Base-by-base conservation (phyloP, 169 alveolate species). In the Cryptosporidium canis region DNA sequence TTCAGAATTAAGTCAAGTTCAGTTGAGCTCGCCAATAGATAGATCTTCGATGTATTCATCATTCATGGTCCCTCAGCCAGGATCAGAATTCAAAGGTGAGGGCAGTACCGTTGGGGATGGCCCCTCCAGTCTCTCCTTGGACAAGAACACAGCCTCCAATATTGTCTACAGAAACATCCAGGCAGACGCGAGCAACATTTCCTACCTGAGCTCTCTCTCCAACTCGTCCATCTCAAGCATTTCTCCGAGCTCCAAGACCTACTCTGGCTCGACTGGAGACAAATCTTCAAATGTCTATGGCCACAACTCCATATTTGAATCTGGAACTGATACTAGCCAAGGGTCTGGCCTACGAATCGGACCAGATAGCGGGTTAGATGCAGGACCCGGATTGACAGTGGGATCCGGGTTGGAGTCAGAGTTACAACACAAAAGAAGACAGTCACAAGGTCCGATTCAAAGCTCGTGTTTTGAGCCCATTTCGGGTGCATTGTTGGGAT, bases 141-240 rank as follows among this genome's bases (percentile, higher is more conserved):
- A 67, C 2, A 39, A 9, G 5, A 67, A 67, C 41, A 11, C 31
- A 21, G 11, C 2, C 18, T 70, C 84, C n/a, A 70, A 51, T 41
- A 70, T 70, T 33, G 84, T 70, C 18, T 70, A 70, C 9, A 70
- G 84, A 70, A 70, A 70, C 48, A 48, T 51, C 11, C 63, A 51
- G 11, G 24, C 35, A 21, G 63, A 51, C 9, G 8, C 33, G 24
- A 51, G 24, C 24, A 51, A 51, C 35, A 33, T 51, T 3, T 35
- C 68, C 33, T 61, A 39, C 0, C 7, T 44, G 31, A 61, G 68
- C 27, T 61, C 68, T 3, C 68, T 35, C 9, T 61, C 68, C n/a
- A 61, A 61, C 33, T 35, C 45, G 7, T 61, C 47, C 12, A 4
- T 61, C 33, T 61, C 68, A 61, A 31, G 45, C 9, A 16, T 12